Evolutionary conservation across 805 yeast genomes (phyloP).

Genomic region (Yamadazyma laniorum): DNA sequence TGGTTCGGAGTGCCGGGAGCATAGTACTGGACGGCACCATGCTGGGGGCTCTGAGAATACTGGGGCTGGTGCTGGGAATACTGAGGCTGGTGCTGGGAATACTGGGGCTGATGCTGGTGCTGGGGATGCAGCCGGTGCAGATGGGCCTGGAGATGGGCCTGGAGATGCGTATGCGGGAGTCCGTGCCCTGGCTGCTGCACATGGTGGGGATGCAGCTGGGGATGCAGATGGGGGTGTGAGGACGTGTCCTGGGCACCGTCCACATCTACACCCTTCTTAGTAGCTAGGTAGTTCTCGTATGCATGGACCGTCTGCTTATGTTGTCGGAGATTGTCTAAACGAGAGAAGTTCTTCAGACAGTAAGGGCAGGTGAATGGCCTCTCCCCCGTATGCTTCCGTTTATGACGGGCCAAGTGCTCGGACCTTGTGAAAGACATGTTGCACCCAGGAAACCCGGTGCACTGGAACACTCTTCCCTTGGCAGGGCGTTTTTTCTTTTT

Average conservation of each 20-base stretch:
- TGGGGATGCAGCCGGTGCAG: not conserved
- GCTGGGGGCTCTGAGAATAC: not conserved
- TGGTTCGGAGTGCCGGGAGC: slow-evolving; percentile 12
- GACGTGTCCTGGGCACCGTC: not conserved
- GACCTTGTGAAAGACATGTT: slow-evolving; percentile 86
- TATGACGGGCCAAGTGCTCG: slow-evolving; percentile 90
- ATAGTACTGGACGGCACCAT: not conserved
- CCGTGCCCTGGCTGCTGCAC: not conserved
- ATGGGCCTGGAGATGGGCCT: not conserved
- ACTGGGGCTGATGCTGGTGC: not conserved
- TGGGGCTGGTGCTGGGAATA: not conserved
- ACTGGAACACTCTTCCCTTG: slow-evolving; percentile 72
- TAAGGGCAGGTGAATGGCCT: slow-evolving; percentile 87
- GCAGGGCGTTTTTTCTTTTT: slow-evolving; percentile 32
- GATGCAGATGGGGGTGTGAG: not conserved
- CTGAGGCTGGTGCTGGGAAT: not conserved
- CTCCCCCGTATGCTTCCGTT: slow-evolving; percentile 92
- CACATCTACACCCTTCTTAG: slow-evolving; percentile 15
- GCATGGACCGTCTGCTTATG: slow-evolving; percentile 76
- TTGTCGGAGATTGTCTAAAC: slow-evolving; percentile 86
- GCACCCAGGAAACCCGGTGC: slow-evolving; percentile 85
- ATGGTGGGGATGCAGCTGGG: not conserved
- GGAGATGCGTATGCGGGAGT: no score
- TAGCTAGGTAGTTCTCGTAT: slow-evolving; percentile 29
- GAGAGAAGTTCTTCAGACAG: slow-evolving; percentile 73